phyloP scores from a whole-genome alignment of 2,329 filamentous ascomycete species.

The Colletotrichum musae region DNA sequence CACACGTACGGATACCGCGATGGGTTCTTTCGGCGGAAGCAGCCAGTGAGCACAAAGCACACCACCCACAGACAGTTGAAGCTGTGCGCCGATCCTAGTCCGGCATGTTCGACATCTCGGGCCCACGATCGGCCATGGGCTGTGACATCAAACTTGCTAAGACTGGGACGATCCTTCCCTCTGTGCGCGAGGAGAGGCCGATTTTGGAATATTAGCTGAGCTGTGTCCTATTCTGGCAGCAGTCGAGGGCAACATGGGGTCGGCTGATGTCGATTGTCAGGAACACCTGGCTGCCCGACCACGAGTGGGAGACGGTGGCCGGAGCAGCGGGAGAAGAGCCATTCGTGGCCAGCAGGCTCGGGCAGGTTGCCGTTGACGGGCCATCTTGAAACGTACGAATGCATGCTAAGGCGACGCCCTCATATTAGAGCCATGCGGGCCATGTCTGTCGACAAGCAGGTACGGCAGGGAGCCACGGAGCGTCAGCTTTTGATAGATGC shows the following conservation, averaged over 20 bases:
- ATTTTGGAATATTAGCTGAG: conserved; percentile 6
- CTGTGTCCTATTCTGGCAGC: conserved; percentile 16
- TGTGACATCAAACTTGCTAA: conserved; percentile 21
- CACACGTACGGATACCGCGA: conserved; percentile 4
- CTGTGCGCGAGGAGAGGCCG: conserved; percentile 14
- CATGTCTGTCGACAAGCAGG: conserved; percentile 22
- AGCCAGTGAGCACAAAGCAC: conserved; percentile 28
- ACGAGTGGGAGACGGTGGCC: conserved; percentile 5
- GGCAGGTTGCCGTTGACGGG: conserved; percentile 16
- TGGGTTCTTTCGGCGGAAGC: conserved; percentile 6
- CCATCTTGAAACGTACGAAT: conserved; percentile 27
- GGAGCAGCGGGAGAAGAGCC: conserved; percentile 16
- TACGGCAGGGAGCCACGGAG: conserved; percentile 7
- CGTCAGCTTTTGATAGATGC: conserved; percentile 22
- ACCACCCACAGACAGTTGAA: conserved; percentile 38
- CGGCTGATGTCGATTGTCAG: conserved; percentile 2
- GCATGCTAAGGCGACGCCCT: conserved; percentile 27
- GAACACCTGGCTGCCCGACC: conserved; percentile 7
- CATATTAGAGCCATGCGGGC: conserved; percentile 22
- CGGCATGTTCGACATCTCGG: conserved; percentile 32
- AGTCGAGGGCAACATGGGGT: conserved; percentile 1
- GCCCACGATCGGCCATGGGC: conserved; percentile 30
- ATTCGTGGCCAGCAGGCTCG: conserved; percentile 11
- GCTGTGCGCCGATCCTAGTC: conserved; percentile 39
- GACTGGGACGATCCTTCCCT: conserved; percentile 17